phyloP scores from a whole-genome alignment of 306 rosid genomes.

The Trifolium fragiferum region DNA sequence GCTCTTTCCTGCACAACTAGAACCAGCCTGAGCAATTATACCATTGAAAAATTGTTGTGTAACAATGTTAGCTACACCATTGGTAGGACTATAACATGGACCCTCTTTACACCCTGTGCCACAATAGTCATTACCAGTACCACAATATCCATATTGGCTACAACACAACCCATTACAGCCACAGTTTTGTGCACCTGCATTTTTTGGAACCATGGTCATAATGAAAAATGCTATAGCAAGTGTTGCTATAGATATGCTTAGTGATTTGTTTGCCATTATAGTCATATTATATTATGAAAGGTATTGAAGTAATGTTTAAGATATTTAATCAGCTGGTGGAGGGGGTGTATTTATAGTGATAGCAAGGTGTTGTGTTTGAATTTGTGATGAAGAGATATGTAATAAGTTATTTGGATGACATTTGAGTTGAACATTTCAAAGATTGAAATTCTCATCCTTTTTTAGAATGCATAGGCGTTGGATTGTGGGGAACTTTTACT shows the following conservation, averaged over 20 bases:
- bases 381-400: too few relatives aligned
- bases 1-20: slow-evolving; percentile 60
- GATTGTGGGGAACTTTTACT: not conserved
- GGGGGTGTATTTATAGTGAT: slow-evolving; percentile 35
- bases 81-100: slow-evolving; percentile 47
- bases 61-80: slow-evolving; percentile 59
- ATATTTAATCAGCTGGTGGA: not conserved
- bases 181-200: slow-evolving; percentile 52
- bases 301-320: not conserved
- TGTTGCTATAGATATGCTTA: not conserved
- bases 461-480: not conserved
- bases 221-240: not conserved
- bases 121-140: slow-evolving; percentile 49
- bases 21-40: slow-evolving; percentile 56
- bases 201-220: not conserved
- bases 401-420: not conserved
- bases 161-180: slow-evolving; percentile 69
- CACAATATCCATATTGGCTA: slow-evolving; percentile 72
- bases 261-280: slow-evolving; percentile 3
- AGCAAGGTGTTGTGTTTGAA: not conserved
- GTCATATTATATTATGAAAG: not conserved
- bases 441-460: not conserved
- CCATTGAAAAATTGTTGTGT: slow-evolving; percentile 58
- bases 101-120: slow-evolving; percentile 70
- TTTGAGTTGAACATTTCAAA: slow-evolving; percentile 26